Evolutionary conservation across 164 flowering plant species (phyloP).

Genomic region (Vitis riparia): DNA sequence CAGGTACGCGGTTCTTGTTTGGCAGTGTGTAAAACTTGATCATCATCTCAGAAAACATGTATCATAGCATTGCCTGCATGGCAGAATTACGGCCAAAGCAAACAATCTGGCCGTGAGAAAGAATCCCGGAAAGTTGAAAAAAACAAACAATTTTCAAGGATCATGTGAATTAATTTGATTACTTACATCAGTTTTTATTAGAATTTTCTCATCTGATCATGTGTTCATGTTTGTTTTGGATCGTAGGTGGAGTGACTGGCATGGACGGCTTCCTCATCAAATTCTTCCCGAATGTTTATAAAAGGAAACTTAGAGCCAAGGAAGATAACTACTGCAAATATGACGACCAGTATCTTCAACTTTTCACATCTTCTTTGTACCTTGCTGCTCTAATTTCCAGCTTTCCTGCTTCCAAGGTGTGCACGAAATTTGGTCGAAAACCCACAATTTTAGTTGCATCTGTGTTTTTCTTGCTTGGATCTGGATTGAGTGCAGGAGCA

Average conservation of each 20-base stretch:
- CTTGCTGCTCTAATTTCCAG: slow-evolving; percentile 27
- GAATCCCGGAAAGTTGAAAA: too few relatives aligned
- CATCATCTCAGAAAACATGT: not conserved
- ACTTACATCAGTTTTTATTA: too few relatives aligned
- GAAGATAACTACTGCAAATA: slow-evolving; percentile 38
- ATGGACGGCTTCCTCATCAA: slow-evolving; percentile 33
- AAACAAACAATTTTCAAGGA: too few relatives aligned
- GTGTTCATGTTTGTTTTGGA: not conserved
- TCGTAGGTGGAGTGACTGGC: slow-evolving; percentile 34
- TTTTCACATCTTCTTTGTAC: slow-evolving; percentile 38
- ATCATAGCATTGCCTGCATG: too few relatives aligned
- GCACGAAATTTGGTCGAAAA: slow-evolving; percentile 18
- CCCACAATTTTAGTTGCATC: slow-evolving; percentile 21
- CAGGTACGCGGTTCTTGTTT: slow-evolving; percentile 7
- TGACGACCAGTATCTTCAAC: slow-evolving; percentile 21
- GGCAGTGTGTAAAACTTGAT: too few relatives aligned
- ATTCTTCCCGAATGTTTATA: slow-evolving; percentile 29
- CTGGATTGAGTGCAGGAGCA: slow-evolving; percentile 17
- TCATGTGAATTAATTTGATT: too few relatives aligned
- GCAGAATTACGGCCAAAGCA: too few relatives aligned
- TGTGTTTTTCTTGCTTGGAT: slow-evolving; percentile 24
- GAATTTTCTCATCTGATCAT: too few relatives aligned
- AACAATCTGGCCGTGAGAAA: too few relatives aligned
- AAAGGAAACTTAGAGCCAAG: slow-evolving; percentile 17
- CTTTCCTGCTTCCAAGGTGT: slow-evolving; percentile 14